Percentiles rank a stretch among this genome's conserved stretches.
Conservation (phyloP, 306 rosid species). For the Glycine latifolia region DNA sequence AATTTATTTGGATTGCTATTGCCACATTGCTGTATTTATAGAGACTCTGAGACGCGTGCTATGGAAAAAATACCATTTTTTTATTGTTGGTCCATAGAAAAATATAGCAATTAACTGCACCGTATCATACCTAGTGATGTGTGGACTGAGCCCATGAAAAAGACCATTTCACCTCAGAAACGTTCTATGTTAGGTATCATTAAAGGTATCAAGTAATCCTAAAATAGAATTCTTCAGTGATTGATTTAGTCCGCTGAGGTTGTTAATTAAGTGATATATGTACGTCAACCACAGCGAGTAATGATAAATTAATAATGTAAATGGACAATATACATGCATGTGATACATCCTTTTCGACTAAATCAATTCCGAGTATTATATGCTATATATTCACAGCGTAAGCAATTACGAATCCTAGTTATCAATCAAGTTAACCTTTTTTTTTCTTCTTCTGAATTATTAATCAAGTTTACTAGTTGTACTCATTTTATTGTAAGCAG, state of each 20-base stretch:
- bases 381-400: background rate
- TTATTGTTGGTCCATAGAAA: background rate
- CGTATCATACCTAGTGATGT: background rate
- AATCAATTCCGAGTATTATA: background rate
- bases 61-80: background rate
- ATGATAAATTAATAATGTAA: background rate
- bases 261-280: background rate
- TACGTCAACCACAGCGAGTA: background rate
- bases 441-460: no score
- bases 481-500: background rate
- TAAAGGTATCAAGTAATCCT: background rate
- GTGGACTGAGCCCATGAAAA: background rate
- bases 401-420: background rate
- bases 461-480: background rate
- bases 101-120: background rate
- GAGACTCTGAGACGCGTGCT: background rate
- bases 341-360: background rate
- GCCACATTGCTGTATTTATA: background rate
- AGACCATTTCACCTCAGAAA: conserved; percentile 27
- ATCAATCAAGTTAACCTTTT: background rate
- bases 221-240: conserved; percentile 1
- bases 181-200: background rate
- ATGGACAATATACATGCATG: background rate
- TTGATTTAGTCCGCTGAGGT: conserved; percentile 41
- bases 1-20: conserved; percentile 1